Percentiles rank a stretch among this genome's conserved stretches.
Evolutionary conservation across 352 stramenopile species (phyloP).

Genomic region (Globisporangium barbulae): DNA sequence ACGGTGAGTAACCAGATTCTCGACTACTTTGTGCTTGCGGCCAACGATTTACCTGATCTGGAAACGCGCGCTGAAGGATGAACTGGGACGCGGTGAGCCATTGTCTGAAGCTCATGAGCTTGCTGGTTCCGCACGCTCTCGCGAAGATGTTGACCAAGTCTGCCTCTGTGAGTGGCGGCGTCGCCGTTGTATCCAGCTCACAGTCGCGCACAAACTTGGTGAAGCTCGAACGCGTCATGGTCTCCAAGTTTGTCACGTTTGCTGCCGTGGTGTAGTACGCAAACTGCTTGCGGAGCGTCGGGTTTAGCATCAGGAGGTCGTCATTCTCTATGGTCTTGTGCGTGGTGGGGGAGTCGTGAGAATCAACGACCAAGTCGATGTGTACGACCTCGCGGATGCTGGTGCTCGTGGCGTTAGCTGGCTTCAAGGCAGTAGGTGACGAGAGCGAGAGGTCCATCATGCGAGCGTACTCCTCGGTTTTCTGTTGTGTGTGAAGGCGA

Average conservation of each 20-base stretch:
- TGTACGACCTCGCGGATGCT: background rate
- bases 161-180: conserved; percentile 37
- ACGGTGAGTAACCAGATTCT: background rate
- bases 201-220: conserved; percentile 66
- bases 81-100: conserved; percentile 49
- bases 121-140: conserved; percentile 24
- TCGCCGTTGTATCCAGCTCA: conserved; percentile 32
- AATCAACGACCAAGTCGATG: background rate
- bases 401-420: background rate
- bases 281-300: conserved; percentile 60
- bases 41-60: conserved; percentile 20
- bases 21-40: background rate
- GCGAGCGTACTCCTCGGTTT: conserved; percentile 27
- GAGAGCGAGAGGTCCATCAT: conserved; percentile 43
- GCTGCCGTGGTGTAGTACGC: conserved; percentile 61
- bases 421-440: conserved; percentile 9
- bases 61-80: conserved; percentile 35
- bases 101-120: conserved; percentile 47
- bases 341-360: background rate
- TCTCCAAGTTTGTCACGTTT: conserved; percentile 62
- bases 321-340: background rate
- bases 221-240: conserved; percentile 59
- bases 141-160: conserved; percentile 59
- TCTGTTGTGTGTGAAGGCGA: conserved; percentile 14
- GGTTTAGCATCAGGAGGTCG: conserved; percentile 40